A percentile compares a stretch with the other conserved stretches of the same genome.
Evolutionary conservation across 164 flowering plant genomes (phyloP).

Genomic region (Umbellularia californica): DNA sequence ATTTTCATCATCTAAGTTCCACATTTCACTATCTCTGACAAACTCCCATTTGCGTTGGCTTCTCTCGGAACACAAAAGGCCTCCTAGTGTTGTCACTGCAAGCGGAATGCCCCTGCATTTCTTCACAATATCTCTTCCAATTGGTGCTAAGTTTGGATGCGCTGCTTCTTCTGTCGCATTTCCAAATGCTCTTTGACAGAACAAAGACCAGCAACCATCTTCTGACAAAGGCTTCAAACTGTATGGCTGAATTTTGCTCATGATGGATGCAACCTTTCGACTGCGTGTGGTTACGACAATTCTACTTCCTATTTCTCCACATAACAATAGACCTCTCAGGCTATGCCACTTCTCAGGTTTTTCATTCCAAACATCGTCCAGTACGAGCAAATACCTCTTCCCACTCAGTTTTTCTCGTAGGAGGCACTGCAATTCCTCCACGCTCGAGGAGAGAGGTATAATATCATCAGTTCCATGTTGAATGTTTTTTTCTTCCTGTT

Average conservation of each 20-base stretch:
- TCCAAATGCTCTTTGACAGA: constrained; percentile 9
- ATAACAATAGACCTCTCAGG: not conserved
- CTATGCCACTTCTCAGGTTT: constrained; percentile 2
- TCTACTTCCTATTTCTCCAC: not conserved
- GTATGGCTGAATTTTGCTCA: not conserved
- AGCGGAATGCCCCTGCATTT: constrained; percentile 11
- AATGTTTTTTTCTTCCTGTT: too few relatives aligned
- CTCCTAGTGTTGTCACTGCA: constrained; percentile 2
- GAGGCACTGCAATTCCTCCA: not conserved
- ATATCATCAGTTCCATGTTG: too few relatives aligned
- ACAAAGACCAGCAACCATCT: constrained; percentile 4
- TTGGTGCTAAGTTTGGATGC: not conserved
- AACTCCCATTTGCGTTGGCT: not conserved
- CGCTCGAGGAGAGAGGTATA: too few relatives aligned
- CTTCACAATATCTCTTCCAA: constrained; percentile 3
- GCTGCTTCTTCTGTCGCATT: not conserved
- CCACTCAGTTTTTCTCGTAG: not conserved
- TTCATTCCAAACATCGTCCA: constrained; percentile 11
- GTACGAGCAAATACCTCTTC: constrained; percentile 6
- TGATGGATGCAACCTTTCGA: not conserved
- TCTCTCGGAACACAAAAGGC: not conserved
- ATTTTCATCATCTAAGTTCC: not conserved
- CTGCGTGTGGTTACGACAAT: constrained; percentile 7
- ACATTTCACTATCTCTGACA: not conserved
- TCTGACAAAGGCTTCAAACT: not conserved